A percentile compares a stretch with the other conserved stretches of the same genome.
Conservation (phyloP, 306 rosid species). For the Amphicarpaea edgeworthii region DNA sequence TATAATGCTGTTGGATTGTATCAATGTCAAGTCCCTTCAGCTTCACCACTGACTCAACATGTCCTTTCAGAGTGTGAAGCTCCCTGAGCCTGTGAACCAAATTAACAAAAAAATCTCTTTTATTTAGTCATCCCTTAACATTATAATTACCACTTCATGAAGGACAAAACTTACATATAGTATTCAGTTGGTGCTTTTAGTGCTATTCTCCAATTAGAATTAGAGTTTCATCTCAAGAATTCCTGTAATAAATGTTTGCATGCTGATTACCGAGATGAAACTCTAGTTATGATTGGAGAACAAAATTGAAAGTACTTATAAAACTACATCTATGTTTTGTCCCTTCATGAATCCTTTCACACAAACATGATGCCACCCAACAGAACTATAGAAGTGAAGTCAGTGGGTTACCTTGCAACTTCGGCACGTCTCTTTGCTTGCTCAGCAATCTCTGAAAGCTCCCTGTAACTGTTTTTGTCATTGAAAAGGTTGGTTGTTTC, state of each 20-base stretch:
- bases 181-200: not conserved
- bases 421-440: slow-evolving; percentile 98
- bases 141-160: not conserved
- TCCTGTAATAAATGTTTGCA: not conserved
- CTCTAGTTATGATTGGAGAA: not conserved
- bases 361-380: not conserved
- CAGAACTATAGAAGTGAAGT: not conserved
- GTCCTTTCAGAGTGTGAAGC: slow-evolving; percentile 89
- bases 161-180: not conserved
- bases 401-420: slow-evolving; percentile 81
- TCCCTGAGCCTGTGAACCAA: slow-evolving; percentile 82
- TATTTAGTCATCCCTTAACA: slow-evolving; percentile 3
- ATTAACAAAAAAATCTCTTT: slow-evolving; percentile 7
- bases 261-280: not conserved
- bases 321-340: not conserved
- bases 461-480: slow-evolving; percentile 78
- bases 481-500: slow-evolving; percentile 68
- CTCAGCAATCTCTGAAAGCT: slow-evolving; percentile 98
- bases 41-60: slow-evolving; percentile 98
- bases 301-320: not conserved
- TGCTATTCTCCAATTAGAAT: not conserved
- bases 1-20: slow-evolving; percentile 91
- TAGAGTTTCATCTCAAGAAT: not conserved
- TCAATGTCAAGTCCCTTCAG: slow-evolving; percentile 96
- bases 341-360: slow-evolving; percentile 10